These are phyloP conservation scores for Debaryomycetaceae sp. DNA, from an alignment of 1,139 yeast genomes.

Conservation along the genomic window DNA sequence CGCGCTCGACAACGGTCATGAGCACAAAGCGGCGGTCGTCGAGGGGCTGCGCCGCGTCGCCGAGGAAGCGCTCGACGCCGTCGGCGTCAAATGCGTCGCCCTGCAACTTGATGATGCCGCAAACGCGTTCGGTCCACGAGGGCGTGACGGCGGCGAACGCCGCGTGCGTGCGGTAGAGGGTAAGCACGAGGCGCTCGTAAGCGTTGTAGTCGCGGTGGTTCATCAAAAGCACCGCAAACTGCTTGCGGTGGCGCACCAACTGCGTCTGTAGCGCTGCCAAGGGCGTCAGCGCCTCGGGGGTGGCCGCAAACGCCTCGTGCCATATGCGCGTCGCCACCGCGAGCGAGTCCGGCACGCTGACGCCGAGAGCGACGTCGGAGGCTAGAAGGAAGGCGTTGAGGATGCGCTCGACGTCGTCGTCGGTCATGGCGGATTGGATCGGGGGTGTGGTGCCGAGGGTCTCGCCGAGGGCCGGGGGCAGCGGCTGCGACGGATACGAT, in stretches of 20 bases:
- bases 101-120: conserved; percentile 4
- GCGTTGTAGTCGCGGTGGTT: conserved; percentile 7
- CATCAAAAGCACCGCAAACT: conserved; percentile 2
- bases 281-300: not conserved
- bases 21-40: conserved; percentile 3
- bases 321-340: conserved; percentile 5
- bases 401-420: conserved; percentile 4
- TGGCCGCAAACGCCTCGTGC: conserved; percentile 4
- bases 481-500: too few species aligned
- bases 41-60: not conserved
- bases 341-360: not conserved
- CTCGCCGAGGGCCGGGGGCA: too few species aligned
- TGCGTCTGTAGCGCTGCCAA: conserved; percentile 1
- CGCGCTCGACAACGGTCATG: conserved; percentile 3
- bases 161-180: conserved; percentile 2
- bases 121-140: conserved; percentile 3
- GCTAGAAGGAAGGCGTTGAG: conserved; percentile 3
- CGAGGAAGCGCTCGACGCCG: not conserved
- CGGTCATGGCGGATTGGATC: conserved; percentile 12
- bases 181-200: conserved; percentile 2
- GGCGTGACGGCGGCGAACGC: conserved; percentile 1
- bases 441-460: too few species aligned
- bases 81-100: not conserved
- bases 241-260: not conserved
- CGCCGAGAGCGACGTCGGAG: conserved; percentile 1